Evolutionary conservation across 2,329 filamentous ascomycete species (phyloP).

Genomic region (Samsoniella hepiali): DNA sequence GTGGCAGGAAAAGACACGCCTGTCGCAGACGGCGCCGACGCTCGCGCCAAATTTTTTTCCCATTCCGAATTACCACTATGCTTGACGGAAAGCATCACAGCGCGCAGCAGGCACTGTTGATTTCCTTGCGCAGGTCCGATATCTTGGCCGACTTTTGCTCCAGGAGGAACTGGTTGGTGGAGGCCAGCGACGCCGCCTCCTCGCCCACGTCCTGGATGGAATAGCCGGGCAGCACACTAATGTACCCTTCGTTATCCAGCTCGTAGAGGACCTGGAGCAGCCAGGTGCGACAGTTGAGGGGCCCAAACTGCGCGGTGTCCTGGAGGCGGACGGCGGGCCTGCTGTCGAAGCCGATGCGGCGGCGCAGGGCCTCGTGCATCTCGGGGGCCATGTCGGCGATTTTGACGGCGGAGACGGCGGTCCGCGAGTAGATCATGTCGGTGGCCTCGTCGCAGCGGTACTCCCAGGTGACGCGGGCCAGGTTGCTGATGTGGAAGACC

Average conservation of each 20-base stretch:
- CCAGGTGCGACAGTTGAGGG: constrained; percentile 19
- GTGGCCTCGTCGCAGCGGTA: constrained; percentile 6
- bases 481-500: constrained; percentile 11
- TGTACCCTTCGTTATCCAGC: constrained; percentile 22
- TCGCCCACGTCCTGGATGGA: constrained; percentile 10
- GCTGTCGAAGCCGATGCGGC: constrained; percentile 1
- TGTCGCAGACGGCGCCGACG: background rate
- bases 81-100: background rate
- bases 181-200: constrained; percentile 8
- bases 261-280: constrained; percentile 19
- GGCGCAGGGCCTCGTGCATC: constrained; percentile 12
- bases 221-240: constrained; percentile 16
- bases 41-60: background rate
- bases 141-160: background rate
- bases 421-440: constrained; percentile 5
- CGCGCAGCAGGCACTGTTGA: constrained; percentile 7
- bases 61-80: background rate
- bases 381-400: constrained; percentile 14
- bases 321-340: background rate
- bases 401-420: constrained; percentile 11
- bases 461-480: background rate
- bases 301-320: constrained; percentile 17
- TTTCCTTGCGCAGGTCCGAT: constrained; percentile 6
- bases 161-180: constrained; percentile 3
- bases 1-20: background rate